These are phyloP conservation scores for Talaromyces sp. DNA, from an alignment of 2,329 filamentous ascomycete species.

Conservation along the genomic window DNA sequence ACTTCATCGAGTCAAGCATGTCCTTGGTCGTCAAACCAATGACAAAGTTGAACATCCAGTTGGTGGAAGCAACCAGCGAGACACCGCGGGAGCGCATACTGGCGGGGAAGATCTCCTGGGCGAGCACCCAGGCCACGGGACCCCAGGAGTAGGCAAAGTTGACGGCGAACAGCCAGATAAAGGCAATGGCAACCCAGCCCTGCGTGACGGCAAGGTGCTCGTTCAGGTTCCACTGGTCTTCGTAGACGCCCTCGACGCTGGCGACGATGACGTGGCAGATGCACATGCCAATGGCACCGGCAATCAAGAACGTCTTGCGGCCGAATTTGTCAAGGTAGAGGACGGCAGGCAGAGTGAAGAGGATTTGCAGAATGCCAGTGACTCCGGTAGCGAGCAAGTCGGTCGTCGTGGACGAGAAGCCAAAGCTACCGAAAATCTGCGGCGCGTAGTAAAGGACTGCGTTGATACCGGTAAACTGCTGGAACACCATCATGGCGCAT, in stretches of 20 bases:
- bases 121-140: conserved; percentile 50
- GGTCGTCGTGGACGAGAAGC: conserved; percentile 20
- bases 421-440: conserved; percentile 20
- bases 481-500: conserved; percentile 17
- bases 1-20: conserved; percentile 29
- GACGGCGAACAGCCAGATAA: conserved; percentile 57
- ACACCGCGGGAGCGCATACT: conserved; percentile 33
- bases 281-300: conserved; percentile 63
- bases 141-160: conserved; percentile 36
- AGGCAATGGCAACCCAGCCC: conserved; percentile 61
- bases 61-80: conserved; percentile 30
- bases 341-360: conserved; percentile 33
- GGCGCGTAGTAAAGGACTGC: conserved; percentile 30
- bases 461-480: conserved; percentile 38
- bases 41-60: conserved; percentile 37
- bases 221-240: conserved; percentile 53
- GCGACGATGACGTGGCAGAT: conserved; percentile 66
- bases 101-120: conserved; percentile 31
- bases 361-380: conserved; percentile 28
- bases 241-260: conserved; percentile 39
- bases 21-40: conserved; percentile 29
- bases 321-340: conserved; percentile 34
- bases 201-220: conserved; percentile 37
- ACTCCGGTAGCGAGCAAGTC: conserved; percentile 24
- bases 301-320: conserved; percentile 30